Base-by-base conservation (phyloP, 257 asterid species). In the Primulina eburnea region DNA sequence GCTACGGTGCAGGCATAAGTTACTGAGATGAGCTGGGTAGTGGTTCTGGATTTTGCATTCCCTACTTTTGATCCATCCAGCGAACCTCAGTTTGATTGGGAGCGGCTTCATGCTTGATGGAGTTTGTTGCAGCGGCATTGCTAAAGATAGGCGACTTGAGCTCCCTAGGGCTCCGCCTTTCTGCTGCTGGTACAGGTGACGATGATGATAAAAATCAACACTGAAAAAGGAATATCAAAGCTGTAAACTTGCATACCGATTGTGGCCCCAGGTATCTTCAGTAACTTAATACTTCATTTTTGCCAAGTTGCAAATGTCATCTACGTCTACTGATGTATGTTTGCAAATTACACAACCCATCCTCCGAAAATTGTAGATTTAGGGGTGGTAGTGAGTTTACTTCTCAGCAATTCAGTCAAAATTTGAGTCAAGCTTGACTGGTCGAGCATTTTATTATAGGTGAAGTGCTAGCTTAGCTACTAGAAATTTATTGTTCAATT, bases 1-100 rank as follows among this genome's bases (percentile, higher is more conserved):
- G 84, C 80, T 58, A 70, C 87, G 97, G 88, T 90, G 97, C 97
- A 90, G 98, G 98, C 98, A 88, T 78, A 78, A 71, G 73, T 73
- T 78, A 82, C 92, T 82, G 93, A 80, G 95, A 79, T 70, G 8
- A 64, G 67, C 77, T 73, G 85, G 76, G 68, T 79, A 86, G 88
- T 60, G 73, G 72, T 77, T 67, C 67, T 71, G 56, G 33, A 58
- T 67, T 64, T 64, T 38, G 55, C 57, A 33, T 40, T 60, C 53
- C 64, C 30, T 67, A 71, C 59, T 76, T 62, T 75, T 67, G 62
- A 47, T 53, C 81, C 84, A 82, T 73, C 67, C 84, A 70, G 81
- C 72, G 37, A 55, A 77, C 79, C 90, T 82, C 86, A 87, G 95
- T 85, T 80, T 37, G 57, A 59, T 26, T 17, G 57, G 40, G 78